Evolutionary conservation across 805 yeast genomes (phyloP).

Genomic region (Candida cerambycidarum): DNA sequence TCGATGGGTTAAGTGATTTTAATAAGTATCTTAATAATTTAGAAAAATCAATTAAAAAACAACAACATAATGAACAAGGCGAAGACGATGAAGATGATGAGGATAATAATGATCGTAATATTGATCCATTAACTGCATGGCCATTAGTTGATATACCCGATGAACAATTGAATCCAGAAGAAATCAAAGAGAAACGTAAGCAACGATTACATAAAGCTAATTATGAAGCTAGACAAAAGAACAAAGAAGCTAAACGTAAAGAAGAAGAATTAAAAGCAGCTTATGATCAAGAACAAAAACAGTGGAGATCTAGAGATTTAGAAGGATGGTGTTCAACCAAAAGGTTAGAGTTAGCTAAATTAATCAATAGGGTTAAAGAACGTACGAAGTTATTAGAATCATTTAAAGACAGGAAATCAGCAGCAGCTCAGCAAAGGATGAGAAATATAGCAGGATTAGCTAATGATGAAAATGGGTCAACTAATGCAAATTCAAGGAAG

Average conservation of each 20-base stretch:
- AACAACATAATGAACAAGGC: slow-evolving; percentile 65
- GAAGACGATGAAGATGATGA: slow-evolving; percentile 56
- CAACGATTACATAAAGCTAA: slow-evolving; percentile 83
- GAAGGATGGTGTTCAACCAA: slow-evolving; percentile 78
- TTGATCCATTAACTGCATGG: slow-evolving; percentile 55
- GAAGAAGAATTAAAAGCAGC: slow-evolving; percentile 62
- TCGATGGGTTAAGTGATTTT: slow-evolving; percentile 72
- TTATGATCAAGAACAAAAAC: slow-evolving; percentile 62
- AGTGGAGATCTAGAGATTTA: slow-evolving; percentile 75
- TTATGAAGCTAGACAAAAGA: slow-evolving; percentile 82
- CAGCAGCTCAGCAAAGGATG: slow-evolving; percentile 91
- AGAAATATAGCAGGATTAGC: slow-evolving; percentile 86
- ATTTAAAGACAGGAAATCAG: slow-evolving; percentile 82
- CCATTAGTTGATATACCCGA: slow-evolving; percentile 84
- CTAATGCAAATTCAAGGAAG: slow-evolving; percentile 48
- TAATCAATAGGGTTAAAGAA: slow-evolving; percentile 66
- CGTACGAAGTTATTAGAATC: slow-evolving; percentile 71
- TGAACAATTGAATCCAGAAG: slow-evolving; percentile 74
- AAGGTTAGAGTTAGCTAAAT: slow-evolving; percentile 54
- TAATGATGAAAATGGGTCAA: slow-evolving; percentile 55
- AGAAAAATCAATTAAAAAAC: slow-evolving; percentile 67
- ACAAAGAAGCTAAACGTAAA: slow-evolving; percentile 72
- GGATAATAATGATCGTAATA: slow-evolving; percentile 33
- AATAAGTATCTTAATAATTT: slow-evolving; percentile 61
- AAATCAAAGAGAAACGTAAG: slow-evolving; percentile 80